Evolutionary conservation across 306 rosid genomes (phyloP).

Genomic region (Cicer yamashitae): DNA sequence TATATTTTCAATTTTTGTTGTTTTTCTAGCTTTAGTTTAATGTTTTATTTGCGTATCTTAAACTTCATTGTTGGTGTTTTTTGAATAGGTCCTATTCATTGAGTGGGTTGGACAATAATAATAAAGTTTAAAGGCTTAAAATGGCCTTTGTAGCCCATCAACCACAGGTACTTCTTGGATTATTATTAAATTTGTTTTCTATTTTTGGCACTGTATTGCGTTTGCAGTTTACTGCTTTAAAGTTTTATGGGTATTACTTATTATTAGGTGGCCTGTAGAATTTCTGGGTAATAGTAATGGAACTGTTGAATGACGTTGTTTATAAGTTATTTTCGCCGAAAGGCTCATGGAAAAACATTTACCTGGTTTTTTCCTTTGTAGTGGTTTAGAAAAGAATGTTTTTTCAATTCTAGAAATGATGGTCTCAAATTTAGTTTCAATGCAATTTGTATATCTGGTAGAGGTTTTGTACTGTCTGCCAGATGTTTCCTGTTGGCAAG

Average conservation of each 20-base stretch:
- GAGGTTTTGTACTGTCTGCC: not conserved
- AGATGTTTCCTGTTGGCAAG: constrained; percentile 15
- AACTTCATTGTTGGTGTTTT: constrained; percentile 32
- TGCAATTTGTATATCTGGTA: constrained; percentile 4
- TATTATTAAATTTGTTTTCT: not conserved
- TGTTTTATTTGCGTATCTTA: not conserved
- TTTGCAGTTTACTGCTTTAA: not conserved
- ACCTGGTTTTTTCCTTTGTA: not conserved
- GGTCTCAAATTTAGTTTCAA: constrained; percentile 17
- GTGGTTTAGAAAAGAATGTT: constrained; percentile 6
- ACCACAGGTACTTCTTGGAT: constrained; percentile 68
- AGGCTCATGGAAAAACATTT: not conserved
- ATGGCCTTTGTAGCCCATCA: constrained; percentile 81
- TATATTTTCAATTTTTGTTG: not conserved
- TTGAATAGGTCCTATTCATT: constrained; percentile 51
- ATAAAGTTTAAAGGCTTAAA: constrained; percentile 47
- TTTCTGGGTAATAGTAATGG: not conserved
- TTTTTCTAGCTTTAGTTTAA: constrained; percentile 2
- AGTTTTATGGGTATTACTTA: constrained; percentile 4
- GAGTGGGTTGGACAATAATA: constrained; percentile 49
- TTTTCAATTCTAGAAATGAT: constrained; percentile 13
- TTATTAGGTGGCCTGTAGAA: not conserved
- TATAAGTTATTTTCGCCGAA: not conserved
- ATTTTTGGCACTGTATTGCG: not conserved
- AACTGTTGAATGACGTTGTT: constrained; percentile 2